Base-by-base conservation (phyloP, 1,284 basidiomycete species). In the Trametes hirsuta region DNA sequence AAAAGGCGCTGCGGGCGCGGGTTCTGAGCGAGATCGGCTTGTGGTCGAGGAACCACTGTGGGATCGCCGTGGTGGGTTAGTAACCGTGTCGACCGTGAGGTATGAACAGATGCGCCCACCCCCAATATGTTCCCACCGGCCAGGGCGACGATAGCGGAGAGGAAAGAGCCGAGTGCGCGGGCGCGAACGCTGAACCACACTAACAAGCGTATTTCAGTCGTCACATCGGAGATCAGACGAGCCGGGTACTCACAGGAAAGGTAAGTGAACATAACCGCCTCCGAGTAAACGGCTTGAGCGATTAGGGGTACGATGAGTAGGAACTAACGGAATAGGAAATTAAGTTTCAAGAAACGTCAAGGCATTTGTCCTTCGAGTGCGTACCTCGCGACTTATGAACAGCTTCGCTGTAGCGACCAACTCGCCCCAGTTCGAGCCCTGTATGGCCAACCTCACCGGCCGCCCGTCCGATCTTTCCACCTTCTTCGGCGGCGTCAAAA, bases 161-260 rank as follows among this genome's bases (percentile, higher is more conserved):
- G 47, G 52, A 59, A 54, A 2, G 58, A 54, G 40, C 58, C 58
- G 24, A 59, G 54, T 1, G 59, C 59, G 6, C 59, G 59, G 2
- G 59, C 59, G 45, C 59, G 59, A 6, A 61, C 59, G 35, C 59
- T 55, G 50, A 61, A 61, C 53, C 54, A 61, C 12, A 58, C 56
- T 58, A 15, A 2, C 30, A 4, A 24, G 4, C 1, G 11, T 4
- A 36, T 25, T 24, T 47, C n/a, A 55, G 46, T 8, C 4, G 25
- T 4, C n/a, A 6, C 3, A 5, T 18, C 6, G 4, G 25, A 6
- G 47, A 30, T 21, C 10, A 11, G 12, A n/a, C 2, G 25, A 34
- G 21, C 6, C n/a, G 21, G 1, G 18, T 3, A 52, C 56, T 5
- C 30, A 58, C 56, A 45, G 4, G 56, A 58, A 5, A 58, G 56